Conservation (phyloP, 2,329 filamentous ascomycete genomes). For the Penicillium sp. region DNA sequence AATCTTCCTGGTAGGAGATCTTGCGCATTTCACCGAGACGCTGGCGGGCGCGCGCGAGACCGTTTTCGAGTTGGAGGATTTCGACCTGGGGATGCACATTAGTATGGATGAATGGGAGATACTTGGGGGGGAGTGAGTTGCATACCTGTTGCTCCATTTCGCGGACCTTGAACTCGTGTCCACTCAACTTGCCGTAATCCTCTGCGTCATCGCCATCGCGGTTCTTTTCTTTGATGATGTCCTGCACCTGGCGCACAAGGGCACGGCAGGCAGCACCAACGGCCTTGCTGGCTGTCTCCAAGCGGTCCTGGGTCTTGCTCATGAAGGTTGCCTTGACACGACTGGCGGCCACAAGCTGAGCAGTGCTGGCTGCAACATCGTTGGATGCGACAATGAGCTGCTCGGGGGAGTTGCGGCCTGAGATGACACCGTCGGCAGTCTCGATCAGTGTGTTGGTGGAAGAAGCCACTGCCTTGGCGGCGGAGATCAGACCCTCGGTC, state of each 20-base stretch:
- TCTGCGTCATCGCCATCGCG: conserved; percentile 75
- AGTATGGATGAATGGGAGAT: conserved; percentile 6
- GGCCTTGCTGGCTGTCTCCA: conserved; percentile 89
- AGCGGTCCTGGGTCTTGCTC: conserved; percentile 90
- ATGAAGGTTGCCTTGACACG: conserved; percentile 98
- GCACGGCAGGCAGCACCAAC: conserved; percentile 85
- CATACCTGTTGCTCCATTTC: conserved; percentile 99
- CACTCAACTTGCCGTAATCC: conserved; percentile 84
- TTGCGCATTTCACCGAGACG: conserved; percentile 97
- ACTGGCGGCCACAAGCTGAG: conserved; percentile 91
- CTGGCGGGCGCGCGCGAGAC: conserved; percentile 74
- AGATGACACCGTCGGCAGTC: conserved; percentile 94
- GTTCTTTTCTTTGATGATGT: conserved; percentile 85
- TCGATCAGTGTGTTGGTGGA: conserved; percentile 97
- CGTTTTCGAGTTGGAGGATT: conserved; percentile 92
- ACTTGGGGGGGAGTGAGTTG: conserved; percentile 23
- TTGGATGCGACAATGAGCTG: conserved; percentile 98
- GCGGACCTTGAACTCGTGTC: conserved; percentile 95
- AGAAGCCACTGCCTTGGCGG: conserved; percentile 90
- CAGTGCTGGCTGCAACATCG: conserved; percentile 92
- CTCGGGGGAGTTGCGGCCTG: conserved; percentile 87
- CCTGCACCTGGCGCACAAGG: conserved; percentile 89
- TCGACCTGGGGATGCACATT: conserved; percentile 67
- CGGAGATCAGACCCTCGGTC: conserved; percentile 96
- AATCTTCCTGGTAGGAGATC: conserved; percentile 86